These are phyloP conservation scores for Fusarium fujikuroi DNA, from an alignment of 2,329 filamentous ascomycete species.

Conservation along the genomic window DNA sequence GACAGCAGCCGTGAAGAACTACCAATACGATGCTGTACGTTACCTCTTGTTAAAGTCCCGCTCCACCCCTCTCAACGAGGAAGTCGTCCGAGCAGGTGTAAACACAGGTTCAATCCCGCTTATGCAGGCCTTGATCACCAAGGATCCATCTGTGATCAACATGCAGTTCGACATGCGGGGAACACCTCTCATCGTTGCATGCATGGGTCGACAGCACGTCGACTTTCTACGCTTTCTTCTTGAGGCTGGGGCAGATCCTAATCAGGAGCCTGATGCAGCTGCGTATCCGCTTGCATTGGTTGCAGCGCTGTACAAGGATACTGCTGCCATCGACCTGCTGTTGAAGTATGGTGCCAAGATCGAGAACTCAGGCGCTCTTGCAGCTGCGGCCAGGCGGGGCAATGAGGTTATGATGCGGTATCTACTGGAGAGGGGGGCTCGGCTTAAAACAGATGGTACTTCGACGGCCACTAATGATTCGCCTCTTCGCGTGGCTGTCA, in stretches of 20 bases:
- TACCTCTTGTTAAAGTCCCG: not conserved
- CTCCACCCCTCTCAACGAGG: not conserved
- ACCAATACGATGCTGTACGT: not conserved
- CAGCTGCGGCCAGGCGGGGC: rapidly evolving
- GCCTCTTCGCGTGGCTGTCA: not conserved
- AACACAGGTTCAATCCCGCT: not conserved
- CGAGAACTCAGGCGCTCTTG: not conserved
- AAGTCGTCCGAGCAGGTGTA: not conserved
- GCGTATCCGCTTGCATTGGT: not conserved
- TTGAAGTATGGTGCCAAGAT: not conserved
- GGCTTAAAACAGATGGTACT: not conserved
- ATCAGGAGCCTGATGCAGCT: not conserved
- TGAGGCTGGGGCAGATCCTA: not conserved
- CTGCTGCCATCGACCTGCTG: not conserved
- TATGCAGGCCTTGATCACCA: not conserved
- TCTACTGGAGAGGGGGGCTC: not conserved
- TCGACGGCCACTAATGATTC: not conserved
- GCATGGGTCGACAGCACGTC: not conserved
- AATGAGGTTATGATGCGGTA: not conserved
- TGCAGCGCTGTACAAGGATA: not conserved
- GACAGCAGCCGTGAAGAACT: rapidly evolving
- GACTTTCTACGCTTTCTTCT: not conserved
- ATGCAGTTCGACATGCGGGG: slow-evolving; percentile 3
- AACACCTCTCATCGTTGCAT: not conserved
- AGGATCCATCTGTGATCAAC: not conserved